Evolutionary conservation across 768 basidiomycete species (phyloP), one percentile per base, ranked within the genome.

Genomic region (Boletus patriciae): DNA sequence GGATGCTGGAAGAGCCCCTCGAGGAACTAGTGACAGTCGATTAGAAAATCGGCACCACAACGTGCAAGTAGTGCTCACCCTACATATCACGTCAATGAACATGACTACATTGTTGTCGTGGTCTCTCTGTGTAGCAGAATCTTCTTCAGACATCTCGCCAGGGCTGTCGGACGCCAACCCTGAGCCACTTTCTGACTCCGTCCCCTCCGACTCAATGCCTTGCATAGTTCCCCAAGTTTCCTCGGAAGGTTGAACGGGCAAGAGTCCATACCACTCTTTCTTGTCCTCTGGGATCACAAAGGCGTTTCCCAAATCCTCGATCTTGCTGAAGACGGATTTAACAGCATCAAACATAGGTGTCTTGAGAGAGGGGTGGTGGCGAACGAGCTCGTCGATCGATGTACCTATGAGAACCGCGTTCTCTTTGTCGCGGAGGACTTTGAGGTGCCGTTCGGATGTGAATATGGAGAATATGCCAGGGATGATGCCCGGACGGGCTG

Each of bases 1-100:
- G 85, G 80, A 67, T 96, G 94, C 65, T 95, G 94, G 76, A 98
- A 95, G 41, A 98, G 80, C 7, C 97, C 95, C 70, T 95, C 93
- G 52, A 95, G 80, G 72, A 97, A 95, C 92, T 95, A 47, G 27
- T 21, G 12, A 37, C 18, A 23, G 1, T 33, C 19, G 19, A 16
- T 68, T 42, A 62, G 46, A 16, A 44, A 11, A n/a, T 21, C 23
- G 23, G 4, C 33, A 42, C 38, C n/a, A 57, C 34, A 44, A 44
- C 49, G 41, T 8, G 2, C 42, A 49, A 36, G 44, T 29, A 16
- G n/a, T 23, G 67, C 83, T 73, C 71, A 92, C 92, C 66, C 90
- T 81, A 54, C 89, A 86, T 52, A 92, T 75, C 41, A 88, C 80
- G 68, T 93, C 92, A 46, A 94, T 85, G 71, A 83, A 92, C 43